phyloP scores from a whole-genome alignment of 2,329 filamentous ascomycete species.

The Neopestalotiopsis rosae region DNA sequence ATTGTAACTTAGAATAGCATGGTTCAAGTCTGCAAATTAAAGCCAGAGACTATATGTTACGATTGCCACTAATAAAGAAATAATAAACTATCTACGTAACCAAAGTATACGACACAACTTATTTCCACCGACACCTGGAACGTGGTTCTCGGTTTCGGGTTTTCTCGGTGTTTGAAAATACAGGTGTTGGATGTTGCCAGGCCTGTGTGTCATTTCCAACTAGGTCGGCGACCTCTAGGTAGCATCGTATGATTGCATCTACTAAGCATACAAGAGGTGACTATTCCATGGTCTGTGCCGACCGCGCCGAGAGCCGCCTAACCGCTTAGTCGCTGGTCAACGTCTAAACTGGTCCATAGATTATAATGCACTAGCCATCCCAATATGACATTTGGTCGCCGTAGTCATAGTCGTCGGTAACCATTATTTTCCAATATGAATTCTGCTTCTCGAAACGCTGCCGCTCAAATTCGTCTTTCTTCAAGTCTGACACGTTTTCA shows the following conservation, averaged over 20 bases:
- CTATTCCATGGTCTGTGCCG: background rate
- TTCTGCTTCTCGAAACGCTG: background rate
- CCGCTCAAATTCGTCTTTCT: background rate
- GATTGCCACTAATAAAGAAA: too few relatives aligned
- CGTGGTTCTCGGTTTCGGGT: too few relatives aligned
- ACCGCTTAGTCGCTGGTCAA: background rate
- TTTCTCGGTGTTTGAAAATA: background rate
- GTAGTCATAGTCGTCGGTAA: background rate
- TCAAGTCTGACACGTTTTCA: background rate
- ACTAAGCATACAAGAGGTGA: background rate
- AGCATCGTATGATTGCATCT: background rate
- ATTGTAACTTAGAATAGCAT: too few relatives aligned
- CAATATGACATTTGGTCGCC: too few relatives aligned
- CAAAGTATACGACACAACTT: too few relatives aligned
- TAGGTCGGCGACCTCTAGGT: background rate
- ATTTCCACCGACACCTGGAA: too few relatives aligned
- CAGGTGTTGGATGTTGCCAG: background rate
- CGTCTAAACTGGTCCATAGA: background rate
- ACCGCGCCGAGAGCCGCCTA: background rate
- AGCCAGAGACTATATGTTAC: too few relatives aligned
- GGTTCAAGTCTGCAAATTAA: too few relatives aligned
- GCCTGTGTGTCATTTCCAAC: background rate
- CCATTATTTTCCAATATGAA: background rate
- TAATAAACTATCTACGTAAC: too few relatives aligned
- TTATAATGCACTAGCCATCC: background rate